Conservation (phyloP, 83 land plant genomes). For the Diphasiastrum complanatum region DNA sequence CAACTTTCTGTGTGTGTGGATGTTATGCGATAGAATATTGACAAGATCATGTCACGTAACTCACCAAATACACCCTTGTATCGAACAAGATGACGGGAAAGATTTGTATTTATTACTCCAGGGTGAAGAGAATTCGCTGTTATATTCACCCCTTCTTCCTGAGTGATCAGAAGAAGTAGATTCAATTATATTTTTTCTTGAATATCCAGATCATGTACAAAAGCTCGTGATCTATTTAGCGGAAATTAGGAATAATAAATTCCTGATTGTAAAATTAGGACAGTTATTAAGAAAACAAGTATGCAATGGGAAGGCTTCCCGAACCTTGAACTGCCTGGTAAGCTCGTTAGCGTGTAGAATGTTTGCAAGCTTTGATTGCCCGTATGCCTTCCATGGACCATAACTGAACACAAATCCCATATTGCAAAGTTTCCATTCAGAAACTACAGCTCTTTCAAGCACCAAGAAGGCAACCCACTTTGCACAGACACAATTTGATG, state of each 20-base stretch:
- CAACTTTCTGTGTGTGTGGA: background rate
- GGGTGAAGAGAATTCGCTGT: conserved; percentile 77
- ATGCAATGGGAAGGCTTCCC: background rate
- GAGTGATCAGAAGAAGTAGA: conserved; percentile 12
- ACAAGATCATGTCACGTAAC: background rate
- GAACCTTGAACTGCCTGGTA: conserved; percentile 59
- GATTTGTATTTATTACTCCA: conserved; percentile 33
- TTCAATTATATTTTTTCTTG: background rate
- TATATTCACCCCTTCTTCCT: conserved; percentile 53
- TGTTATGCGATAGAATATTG: background rate
- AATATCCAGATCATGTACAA: background rate
- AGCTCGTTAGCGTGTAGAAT: conserved; percentile 75
- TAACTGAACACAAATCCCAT: conserved; percentile 21
- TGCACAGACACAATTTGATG: too few species aligned
- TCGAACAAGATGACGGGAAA: conserved; percentile 8
- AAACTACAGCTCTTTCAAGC: too few species aligned
- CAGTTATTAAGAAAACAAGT: background rate
- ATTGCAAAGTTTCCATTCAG: too few species aligned
- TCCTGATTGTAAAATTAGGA: too few species aligned
- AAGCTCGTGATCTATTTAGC: background rate
- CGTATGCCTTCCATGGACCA: conserved; percentile 53
- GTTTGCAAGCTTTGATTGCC: conserved; percentile 78
- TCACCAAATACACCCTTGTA: too few species aligned
- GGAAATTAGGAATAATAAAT: background rate
- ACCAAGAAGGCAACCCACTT: too few species aligned